phyloP scores from a whole-genome alignment of 768 basidiomycete genomes.

The Tricholoma terreum region DNA sequence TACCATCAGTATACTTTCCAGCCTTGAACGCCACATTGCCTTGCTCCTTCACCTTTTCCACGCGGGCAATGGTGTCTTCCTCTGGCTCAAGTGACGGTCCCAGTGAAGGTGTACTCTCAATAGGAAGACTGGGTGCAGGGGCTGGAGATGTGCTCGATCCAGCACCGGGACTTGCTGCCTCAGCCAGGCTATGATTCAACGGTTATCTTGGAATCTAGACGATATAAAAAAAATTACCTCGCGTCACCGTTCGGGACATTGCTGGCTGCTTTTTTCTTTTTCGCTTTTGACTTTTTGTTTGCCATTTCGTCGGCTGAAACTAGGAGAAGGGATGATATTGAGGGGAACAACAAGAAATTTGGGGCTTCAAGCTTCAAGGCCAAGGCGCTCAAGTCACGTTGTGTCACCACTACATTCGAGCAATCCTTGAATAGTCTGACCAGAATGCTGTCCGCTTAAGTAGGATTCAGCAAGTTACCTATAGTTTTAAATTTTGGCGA shows the following conservation, averaged over 20 bases:
- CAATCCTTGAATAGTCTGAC: too few relatives aligned
- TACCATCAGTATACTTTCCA: slow-evolving; percentile 61
- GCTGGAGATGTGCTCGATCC: slow-evolving; percentile 15
- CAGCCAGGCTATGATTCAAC: not conserved
- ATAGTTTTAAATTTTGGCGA: too few relatives aligned
- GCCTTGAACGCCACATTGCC: slow-evolving; percentile 77
- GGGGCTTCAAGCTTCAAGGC: too few relatives aligned
- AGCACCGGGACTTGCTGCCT: slow-evolving; percentile 4
- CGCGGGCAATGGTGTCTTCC: slow-evolving; percentile 42
- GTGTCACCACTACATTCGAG: too few relatives aligned
- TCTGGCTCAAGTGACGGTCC: slow-evolving; percentile 25
- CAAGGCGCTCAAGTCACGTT: too few relatives aligned
- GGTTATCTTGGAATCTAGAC: not conserved
- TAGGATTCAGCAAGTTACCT: too few relatives aligned
- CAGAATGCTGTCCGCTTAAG: too few relatives aligned
- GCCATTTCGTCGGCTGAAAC: too few relatives aligned
- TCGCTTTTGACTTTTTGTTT: slow-evolving; percentile 18
- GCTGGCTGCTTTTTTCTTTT: slow-evolving; percentile 16
- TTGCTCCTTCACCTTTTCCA: slow-evolving; percentile 67
- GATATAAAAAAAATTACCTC: slow-evolving; percentile 3
- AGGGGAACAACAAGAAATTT: too few relatives aligned
- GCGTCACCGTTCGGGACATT: slow-evolving; percentile 7
- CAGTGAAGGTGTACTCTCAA: slow-evolving; percentile 6
- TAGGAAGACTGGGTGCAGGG: slow-evolving; percentile 8
- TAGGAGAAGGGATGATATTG: too few relatives aligned